Percentiles rank a stretch among this genome's conserved stretches.
Conservation (phyloP, 2,329 filamentous ascomycete genomes). For the Ophiostoma perfectum region DNA sequence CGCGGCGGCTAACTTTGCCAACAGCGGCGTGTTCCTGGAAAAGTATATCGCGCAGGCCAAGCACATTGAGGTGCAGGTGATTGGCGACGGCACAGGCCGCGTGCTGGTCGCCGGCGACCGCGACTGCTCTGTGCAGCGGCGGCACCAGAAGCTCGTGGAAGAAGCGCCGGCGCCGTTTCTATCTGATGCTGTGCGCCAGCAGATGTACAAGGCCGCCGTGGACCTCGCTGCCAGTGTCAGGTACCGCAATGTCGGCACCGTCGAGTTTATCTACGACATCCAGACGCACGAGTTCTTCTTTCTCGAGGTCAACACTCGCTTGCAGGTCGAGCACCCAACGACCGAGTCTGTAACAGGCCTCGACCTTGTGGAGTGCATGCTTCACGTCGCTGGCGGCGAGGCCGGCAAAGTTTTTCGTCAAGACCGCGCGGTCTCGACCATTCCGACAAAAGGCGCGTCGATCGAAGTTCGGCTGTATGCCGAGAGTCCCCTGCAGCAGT, state of each 20-base stretch:
- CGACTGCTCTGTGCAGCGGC: conserved; percentile 62
- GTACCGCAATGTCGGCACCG: conserved; percentile 35
- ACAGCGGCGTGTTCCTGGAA: conserved; percentile 59
- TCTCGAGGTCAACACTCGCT: conserved; percentile 75
- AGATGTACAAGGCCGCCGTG: conserved; percentile 32
- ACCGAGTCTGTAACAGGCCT: conserved; percentile 72
- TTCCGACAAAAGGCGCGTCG: conserved; percentile 23
- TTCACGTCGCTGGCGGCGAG: conserved; percentile 32
- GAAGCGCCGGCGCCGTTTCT: conserved; percentile 63
- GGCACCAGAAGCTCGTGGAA: conserved; percentile 67
- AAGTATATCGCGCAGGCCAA: conserved; percentile 55
- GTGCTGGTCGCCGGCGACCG: conserved; percentile 58
- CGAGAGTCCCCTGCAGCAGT: conserved; percentile 53
- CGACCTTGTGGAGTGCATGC: conserved; percentile 59
- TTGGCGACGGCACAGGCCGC: conserved; percentile 55
- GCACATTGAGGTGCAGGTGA: conserved; percentile 64
- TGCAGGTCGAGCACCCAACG: conserved; percentile 81
- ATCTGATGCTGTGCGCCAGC: conserved; percentile 28
- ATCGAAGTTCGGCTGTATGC: conserved; percentile 39
- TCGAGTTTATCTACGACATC: conserved; percentile 77
- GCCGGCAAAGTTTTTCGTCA: not conserved
- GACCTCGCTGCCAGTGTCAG: conserved; percentile 26
- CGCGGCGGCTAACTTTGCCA: conserved; percentile 54
- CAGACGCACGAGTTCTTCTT: conserved; percentile 74
- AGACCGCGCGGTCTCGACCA: not conserved